These are phyloP conservation scores for Pezicula neosporulosa DNA, from an alignment of 2,329 filamentous ascomycete species.

Conservation along the genomic window DNA sequence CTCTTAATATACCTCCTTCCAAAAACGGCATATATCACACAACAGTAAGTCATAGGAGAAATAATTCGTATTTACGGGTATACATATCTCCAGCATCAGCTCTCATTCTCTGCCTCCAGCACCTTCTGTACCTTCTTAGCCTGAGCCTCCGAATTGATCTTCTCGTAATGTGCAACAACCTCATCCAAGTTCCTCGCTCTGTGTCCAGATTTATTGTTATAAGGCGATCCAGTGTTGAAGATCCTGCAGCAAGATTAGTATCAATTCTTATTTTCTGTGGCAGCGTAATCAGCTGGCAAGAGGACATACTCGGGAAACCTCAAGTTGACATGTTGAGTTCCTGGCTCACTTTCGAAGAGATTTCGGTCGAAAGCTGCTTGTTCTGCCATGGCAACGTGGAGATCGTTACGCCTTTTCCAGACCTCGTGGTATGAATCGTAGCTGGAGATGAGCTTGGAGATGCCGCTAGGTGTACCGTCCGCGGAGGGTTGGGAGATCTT, in stretches of 20 bases:
- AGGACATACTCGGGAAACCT: constrained; percentile 61
- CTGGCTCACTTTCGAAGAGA: constrained; percentile 47
- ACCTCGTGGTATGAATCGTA: constrained; percentile 50
- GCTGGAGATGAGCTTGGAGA: constrained; percentile 49
- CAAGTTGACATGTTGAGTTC: constrained; percentile 46
- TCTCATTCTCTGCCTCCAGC: constrained; percentile 28
- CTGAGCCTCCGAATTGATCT: constrained; percentile 51
- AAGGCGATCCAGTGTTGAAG: constrained; percentile 60
- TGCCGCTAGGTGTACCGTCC: constrained; percentile 35
- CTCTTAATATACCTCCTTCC: too few species aligned
- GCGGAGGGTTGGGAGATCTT: constrained; percentile 32
- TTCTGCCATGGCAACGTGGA: constrained; percentile 59
- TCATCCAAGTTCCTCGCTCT: constrained; percentile 52
- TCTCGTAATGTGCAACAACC: constrained; percentile 60
- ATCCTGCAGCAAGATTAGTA: constrained; percentile 40
- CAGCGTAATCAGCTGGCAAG: background rate
- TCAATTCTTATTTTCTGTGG: background rate
- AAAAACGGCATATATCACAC: too few species aligned
- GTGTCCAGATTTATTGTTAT: constrained; percentile 61
- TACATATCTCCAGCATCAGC: constrained; percentile 8
- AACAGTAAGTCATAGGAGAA: background rate
- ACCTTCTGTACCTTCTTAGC: constrained; percentile 39
- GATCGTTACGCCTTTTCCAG: constrained; percentile 52
- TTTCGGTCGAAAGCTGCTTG: constrained; percentile 60
- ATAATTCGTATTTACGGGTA: constrained; percentile 16